phyloP scores from a whole-genome alignment of 106 monocot genomes.

The Dioscorea alata region DNA sequence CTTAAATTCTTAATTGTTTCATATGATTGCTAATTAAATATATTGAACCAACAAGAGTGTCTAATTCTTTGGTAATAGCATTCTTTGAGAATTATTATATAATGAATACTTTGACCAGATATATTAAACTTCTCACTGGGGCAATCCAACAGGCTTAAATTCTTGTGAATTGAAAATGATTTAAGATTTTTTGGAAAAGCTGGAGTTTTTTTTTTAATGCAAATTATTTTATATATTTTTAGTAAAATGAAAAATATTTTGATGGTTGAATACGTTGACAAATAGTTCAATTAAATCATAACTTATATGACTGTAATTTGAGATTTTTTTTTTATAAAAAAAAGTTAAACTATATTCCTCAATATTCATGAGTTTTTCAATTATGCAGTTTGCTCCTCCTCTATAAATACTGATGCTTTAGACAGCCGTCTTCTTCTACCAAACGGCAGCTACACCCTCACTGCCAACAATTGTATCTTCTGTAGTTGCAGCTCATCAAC shows the following conservation, averaged over 20 bases:
- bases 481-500: constrained; percentile 18
- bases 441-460: constrained; percentile 20
- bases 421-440: constrained; percentile 10
- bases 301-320: too few relatives aligned
- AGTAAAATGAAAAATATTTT: too few relatives aligned
- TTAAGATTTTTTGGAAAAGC: not conserved
- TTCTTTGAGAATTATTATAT: too few relatives aligned
- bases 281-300: too few relatives aligned
- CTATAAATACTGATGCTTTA: constrained; percentile 1
- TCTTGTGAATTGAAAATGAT: not conserved
- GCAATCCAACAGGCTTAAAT: not conserved
- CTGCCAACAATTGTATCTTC: constrained; percentile 14
- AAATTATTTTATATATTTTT: too few relatives aligned
- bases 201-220: not conserved
- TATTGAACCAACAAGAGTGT: too few relatives aligned
- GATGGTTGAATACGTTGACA: too few relatives aligned
- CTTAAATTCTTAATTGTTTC: too few relatives aligned
- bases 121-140: not conserved
- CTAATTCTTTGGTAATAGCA: too few relatives aligned
- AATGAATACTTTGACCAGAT: not conserved
- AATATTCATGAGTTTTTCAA: not conserved
- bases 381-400: constrained; percentile 12
- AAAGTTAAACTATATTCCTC: not conserved
- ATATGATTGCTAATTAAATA: too few relatives aligned
- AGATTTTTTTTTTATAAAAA: too few relatives aligned